Conservation (phyloP, 306 rosid genomes). For the Ceratonia siliqua region DNA sequence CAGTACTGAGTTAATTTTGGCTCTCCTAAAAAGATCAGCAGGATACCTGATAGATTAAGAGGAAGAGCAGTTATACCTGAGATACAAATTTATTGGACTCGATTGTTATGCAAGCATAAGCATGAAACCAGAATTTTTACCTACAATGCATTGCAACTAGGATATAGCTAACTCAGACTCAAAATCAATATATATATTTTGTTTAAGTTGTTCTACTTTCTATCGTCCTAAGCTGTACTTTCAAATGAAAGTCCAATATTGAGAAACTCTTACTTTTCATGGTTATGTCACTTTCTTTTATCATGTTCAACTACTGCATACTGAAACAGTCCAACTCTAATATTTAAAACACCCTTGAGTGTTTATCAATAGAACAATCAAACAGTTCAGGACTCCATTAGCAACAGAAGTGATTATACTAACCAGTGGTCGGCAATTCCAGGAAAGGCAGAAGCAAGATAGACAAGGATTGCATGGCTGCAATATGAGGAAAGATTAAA, state of each 20-base stretch:
- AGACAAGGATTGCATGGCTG: slow-evolving; percentile 90
- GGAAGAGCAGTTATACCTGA: slow-evolving; percentile 6
- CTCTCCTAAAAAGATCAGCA: slow-evolving; percentile 64
- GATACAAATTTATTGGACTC: background rate
- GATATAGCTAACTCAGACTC: background rate
- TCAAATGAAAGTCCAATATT: background rate
- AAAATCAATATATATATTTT: background rate
- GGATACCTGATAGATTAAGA: slow-evolving; percentile 67
- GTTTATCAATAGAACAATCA: background rate
- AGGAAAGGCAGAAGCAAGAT: slow-evolving; percentile 81
- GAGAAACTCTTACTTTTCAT: background rate
- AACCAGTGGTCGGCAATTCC: slow-evolving; percentile 81
- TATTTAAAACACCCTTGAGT: background rate
- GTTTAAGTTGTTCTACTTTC: background rate
- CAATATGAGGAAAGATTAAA: slow-evolving; percentile 32
- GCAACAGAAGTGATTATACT: slow-evolving; percentile 39
- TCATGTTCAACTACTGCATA: background rate
- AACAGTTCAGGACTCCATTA: slow-evolving; percentile 12
- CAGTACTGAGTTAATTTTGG: slow-evolving; percentile 72
- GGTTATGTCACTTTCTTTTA: background rate
- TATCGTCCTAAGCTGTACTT: background rate
- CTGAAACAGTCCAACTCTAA: background rate
- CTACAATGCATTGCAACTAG: background rate
- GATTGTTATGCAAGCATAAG: background rate
- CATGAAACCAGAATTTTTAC: background rate